Evolutionary conservation across 2,329 filamentous ascomycete genomes (phyloP).

Genomic region (Botrytis fragariae): DNA sequence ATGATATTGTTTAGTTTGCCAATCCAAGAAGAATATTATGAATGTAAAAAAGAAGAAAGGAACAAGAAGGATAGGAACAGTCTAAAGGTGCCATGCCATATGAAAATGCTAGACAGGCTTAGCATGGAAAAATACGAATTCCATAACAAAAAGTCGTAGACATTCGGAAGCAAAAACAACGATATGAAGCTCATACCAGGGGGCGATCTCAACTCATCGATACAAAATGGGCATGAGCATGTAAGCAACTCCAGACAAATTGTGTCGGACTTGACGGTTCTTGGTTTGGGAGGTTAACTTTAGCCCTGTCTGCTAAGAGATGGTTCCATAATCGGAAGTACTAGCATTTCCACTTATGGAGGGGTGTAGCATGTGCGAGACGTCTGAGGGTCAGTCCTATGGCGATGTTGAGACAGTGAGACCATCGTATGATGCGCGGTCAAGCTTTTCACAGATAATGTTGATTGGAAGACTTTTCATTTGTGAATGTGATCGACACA

Average conservation of each 20-base stretch:
- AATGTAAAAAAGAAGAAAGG: constrained; percentile 14
- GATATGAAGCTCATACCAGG: constrained; percentile 1
- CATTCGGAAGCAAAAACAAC: neutral
- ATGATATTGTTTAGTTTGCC: constrained; percentile 31
- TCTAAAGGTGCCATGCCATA: constrained; percentile 16
- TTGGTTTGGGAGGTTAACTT: neutral
- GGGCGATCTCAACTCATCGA: constrained; percentile 6
- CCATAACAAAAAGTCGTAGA: constrained; percentile 3
- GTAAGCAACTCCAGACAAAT: constrained; percentile 10
- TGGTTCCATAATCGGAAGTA: neutral
- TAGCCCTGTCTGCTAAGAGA: neutral
- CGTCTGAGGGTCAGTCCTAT: constrained; percentile 8
- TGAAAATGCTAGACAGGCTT: constrained; percentile 20
- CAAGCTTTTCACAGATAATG: neutral
- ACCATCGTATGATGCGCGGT: neutral
- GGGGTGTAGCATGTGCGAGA: neutral
- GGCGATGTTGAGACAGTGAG: constrained; percentile 11
- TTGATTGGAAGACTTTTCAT: constrained; percentile 1
- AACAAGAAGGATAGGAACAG: constrained; percentile 23
- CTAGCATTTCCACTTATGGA: neutral
- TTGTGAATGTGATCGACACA: constrained; percentile 8
- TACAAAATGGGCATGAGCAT: constrained; percentile 3
- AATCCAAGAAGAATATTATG: constrained; percentile 21
- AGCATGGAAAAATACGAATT: constrained; percentile 20
- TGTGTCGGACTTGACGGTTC: constrained; percentile 10